Evolutionary conservation across 2,329 filamentous ascomycete genomes (phyloP).

Genomic region (Colletotrichum cereale): DNA sequence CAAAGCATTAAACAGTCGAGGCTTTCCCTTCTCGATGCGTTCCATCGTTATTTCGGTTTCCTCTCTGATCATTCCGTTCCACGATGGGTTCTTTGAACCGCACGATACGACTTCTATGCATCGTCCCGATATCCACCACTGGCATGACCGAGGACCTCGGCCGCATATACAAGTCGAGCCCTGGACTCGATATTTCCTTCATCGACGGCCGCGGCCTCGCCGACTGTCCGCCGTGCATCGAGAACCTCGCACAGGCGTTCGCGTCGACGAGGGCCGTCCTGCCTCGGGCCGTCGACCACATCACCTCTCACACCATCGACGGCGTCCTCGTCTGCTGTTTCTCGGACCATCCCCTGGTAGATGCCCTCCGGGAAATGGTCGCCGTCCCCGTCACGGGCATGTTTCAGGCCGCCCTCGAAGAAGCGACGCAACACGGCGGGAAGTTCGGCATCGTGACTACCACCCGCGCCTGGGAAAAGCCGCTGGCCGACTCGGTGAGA

Average conservation of each 20-base stretch:
- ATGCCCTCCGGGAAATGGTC: slow-evolving; percentile 4
- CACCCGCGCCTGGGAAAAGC: slow-evolving; percentile 16
- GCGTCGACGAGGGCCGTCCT: slow-evolving; percentile 8
- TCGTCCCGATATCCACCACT: slow-evolving; percentile 34
- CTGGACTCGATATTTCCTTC: slow-evolving; percentile 5
- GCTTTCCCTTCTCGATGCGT: not conserved
- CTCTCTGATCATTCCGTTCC: not conserved
- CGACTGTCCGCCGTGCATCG: slow-evolving; percentile 30
- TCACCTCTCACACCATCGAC: slow-evolving; percentile 2
- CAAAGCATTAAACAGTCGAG: not conserved
- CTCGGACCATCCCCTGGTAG: slow-evolving; percentile 31
- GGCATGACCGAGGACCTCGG: slow-evolving; percentile 25
- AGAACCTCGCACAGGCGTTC: slow-evolving; percentile 17
- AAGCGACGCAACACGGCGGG: not conserved
- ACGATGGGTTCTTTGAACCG: not conserved
- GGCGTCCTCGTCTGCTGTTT: slow-evolving; percentile 36
- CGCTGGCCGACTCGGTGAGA: not conserved
- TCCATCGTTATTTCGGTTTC: not conserved
- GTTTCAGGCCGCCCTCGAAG: slow-evolving; percentile 26
- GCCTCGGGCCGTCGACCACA: slow-evolving; percentile 12
- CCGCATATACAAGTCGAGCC: slow-evolving; percentile 1
- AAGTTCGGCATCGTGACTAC: slow-evolving; percentile 30
- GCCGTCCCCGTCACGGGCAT: slow-evolving; percentile 13
- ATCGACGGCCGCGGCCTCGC: slow-evolving; percentile 18
- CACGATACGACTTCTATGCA: slow-evolving; percentile 13